phyloP scores from a whole-genome alignment of 768 basidiomycete genomes.

The Rhizopogon vinicolor region DNA sequence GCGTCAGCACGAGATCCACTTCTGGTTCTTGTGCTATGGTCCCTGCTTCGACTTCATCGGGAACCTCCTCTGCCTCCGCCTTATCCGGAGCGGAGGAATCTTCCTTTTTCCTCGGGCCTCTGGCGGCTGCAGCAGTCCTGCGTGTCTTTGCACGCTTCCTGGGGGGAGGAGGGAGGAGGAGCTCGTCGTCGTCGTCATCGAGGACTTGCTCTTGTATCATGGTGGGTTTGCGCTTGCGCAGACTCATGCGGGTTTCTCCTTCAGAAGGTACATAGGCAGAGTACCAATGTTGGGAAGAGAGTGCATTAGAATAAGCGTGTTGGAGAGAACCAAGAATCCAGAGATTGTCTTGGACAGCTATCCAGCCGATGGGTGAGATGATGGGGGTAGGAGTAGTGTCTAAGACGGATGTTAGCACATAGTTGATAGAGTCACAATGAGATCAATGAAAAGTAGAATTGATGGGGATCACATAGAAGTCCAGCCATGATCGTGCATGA shows the following conservation, averaged over 20 bases:
- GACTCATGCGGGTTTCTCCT: conserved; percentile 27
- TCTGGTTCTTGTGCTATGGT: conserved; percentile 4
- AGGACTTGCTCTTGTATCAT: conserved; percentile 10
- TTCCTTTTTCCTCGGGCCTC: conserved; percentile 2
- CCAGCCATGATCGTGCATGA: neutral
- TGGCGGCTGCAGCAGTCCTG: conserved; percentile 11
- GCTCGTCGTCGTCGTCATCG: conserved; percentile 30
- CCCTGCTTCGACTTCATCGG: neutral
- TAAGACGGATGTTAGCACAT: conserved; percentile 2
- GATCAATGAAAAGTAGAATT: neutral
- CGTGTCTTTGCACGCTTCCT: conserved; percentile 27
- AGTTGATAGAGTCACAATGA: neutral
- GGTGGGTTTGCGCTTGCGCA: conserved; percentile 27
- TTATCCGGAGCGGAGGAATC: conserved; percentile 4
- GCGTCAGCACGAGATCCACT: neutral
- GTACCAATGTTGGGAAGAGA: conserved; percentile 23
- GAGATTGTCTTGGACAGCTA: conserved; percentile 27
- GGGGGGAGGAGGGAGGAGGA: conserved; percentile 19
- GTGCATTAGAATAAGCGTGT: conserved; percentile 20
- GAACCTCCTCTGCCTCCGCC: conserved; percentile 1
- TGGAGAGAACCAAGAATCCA: conserved; percentile 30
- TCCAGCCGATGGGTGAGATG: conserved; percentile 31
- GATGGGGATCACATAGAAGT: neutral
- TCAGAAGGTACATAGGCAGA: conserved; percentile 25
- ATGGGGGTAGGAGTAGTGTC: conserved; percentile 27